phyloP scores from a whole-genome alignment of 495 filamentous ascomycete species.

The Umbilicaria muhlenbergii region DNA sequence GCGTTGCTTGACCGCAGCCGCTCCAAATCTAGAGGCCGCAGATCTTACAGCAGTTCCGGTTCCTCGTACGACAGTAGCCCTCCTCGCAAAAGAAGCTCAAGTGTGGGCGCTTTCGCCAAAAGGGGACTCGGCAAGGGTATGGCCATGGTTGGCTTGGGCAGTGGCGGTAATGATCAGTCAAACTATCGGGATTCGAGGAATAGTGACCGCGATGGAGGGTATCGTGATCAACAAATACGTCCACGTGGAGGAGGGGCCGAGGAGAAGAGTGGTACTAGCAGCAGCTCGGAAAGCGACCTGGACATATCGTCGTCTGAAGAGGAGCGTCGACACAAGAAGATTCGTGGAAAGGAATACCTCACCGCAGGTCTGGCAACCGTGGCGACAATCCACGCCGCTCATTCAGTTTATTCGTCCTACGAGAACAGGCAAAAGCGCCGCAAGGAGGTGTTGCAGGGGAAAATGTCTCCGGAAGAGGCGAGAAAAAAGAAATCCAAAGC shows the following conservation, averaged over 20 bases:
- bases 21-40: conserved; percentile 44
- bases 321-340: conserved; percentile 54
- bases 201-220: conserved; percentile 28
- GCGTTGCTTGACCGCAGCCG: conserved; percentile 52
- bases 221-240: conserved; percentile 27
- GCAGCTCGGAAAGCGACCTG: conserved; percentile 17
- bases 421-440: conserved; percentile 56
- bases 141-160: conserved; percentile 35
- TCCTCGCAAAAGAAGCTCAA: conserved; percentile 35
- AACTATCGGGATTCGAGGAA: conserved; percentile 21
- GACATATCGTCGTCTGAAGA: conserved; percentile 44
- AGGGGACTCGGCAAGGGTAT: conserved; percentile 25
- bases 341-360: conserved; percentile 70
- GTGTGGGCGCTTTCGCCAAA: conserved; percentile 39
- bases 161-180: conserved; percentile 18
- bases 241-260: conserved; percentile 15
- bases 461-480: conserved; percentile 59
- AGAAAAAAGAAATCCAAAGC: conserved; percentile 60
- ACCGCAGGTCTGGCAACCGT: conserved; percentile 73
- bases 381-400: conserved; percentile 78
- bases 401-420: conserved; percentile 61
- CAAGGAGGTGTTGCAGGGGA: conserved; percentile 55
- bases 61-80: conserved; percentile 25
- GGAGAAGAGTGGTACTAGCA: conserved; percentile 12
- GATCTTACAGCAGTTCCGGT: conserved; percentile 26